phyloP scores from a whole-genome alignment of 2,329 filamentous ascomycete species.

The Beauveria sp. region DNA sequence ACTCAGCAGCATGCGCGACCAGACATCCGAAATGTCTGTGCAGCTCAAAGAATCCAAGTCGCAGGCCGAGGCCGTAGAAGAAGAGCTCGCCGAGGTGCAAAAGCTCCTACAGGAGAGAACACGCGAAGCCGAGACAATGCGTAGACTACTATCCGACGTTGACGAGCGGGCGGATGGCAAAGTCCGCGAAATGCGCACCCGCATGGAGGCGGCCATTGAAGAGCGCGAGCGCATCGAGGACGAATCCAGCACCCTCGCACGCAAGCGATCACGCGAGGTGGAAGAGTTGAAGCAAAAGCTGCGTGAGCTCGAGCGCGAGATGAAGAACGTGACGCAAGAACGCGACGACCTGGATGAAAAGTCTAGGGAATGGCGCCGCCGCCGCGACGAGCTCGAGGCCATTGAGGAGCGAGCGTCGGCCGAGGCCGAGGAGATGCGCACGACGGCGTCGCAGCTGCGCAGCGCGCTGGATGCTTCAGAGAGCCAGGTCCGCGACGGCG shows the following conservation, averaged over 20 bases:
- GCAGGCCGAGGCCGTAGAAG: conserved; percentile 78
- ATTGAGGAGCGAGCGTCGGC: conserved; percentile 59
- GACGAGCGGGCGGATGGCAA: conserved; percentile 75
- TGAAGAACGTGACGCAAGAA: conserved; percentile 64
- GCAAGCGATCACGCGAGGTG: conserved; percentile 71
- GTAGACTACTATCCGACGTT: conserved; percentile 76
- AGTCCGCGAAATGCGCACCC: conserved; percentile 79
- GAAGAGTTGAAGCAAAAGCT: conserved; percentile 77
- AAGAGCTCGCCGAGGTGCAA: conserved; percentile 85
- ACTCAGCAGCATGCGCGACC: conserved; percentile 87
- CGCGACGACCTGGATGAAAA: conserved; percentile 69
- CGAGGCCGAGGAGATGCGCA: conserved; percentile 68
- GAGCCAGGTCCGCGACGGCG: conserved; percentile 71
- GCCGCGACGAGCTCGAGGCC: conserved; percentile 69
- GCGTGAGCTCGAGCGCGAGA: conserved; percentile 71
- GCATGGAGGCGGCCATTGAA: conserved; percentile 84
- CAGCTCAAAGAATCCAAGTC: conserved; percentile 86
- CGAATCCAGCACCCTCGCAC: conserved; percentile 70
- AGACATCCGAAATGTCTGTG: conserved; percentile 77
- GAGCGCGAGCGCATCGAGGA: conserved; percentile 91
- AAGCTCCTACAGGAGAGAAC: conserved; percentile 80
- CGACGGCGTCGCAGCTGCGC: conserved; percentile 69
- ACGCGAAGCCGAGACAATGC: conserved; percentile 91
- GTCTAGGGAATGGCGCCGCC: conserved; percentile 66
- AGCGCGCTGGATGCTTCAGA: conserved; percentile 83